Conservation (phyloP, 768 basidiomycete species). For the Boletus tylopilopsis region DNA sequence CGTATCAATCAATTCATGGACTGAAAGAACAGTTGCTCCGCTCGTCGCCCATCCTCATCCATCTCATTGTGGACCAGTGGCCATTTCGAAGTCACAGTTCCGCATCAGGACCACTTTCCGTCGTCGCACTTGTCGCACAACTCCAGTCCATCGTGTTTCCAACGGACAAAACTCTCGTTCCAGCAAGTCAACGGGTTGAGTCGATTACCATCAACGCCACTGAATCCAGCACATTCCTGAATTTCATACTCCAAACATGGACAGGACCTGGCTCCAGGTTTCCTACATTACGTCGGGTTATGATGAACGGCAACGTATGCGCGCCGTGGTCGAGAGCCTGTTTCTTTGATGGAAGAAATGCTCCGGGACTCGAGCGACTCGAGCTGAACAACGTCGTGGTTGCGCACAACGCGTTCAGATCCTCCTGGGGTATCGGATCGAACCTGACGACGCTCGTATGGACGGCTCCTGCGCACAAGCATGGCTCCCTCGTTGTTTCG, state of each 20-base stretch:
- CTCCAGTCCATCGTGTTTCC: conserved; percentile 14
- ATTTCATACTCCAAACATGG: conserved; percentile 21
- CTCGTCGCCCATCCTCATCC: conserved; percentile 13
- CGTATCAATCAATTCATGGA: conserved; percentile 3
- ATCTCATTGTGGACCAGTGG: conserved; percentile 18
- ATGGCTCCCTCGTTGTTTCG: conserved; percentile 13
- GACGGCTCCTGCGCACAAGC: conserved; percentile 7
- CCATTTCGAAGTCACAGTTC: conserved; percentile 13
- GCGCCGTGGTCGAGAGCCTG: conserved; percentile 18
- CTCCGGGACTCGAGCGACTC: conserved; percentile 11
- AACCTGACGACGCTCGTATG: conserved; percentile 25
- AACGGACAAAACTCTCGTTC: neutral
- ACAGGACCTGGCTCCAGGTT: conserved; percentile 12
- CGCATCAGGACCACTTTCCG: conserved; percentile 8
- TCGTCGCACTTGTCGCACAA: conserved; percentile 13
- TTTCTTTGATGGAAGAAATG: conserved; percentile 19
- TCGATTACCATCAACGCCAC: conserved; percentile 17
- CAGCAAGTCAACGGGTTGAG: conserved; percentile 12
- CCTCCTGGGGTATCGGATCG: conserved; percentile 10
- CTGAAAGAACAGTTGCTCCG: conserved; percentile 15
- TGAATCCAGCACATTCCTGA: conserved; percentile 12
- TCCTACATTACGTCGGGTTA: conserved; percentile 5
- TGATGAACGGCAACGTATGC: conserved; percentile 11
- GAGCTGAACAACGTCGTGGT: conserved; percentile 19
- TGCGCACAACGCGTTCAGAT: conserved; percentile 1